Conservation (phyloP, 2,329 filamentous ascomycete species). For the Epichloe bromicola region DNA sequence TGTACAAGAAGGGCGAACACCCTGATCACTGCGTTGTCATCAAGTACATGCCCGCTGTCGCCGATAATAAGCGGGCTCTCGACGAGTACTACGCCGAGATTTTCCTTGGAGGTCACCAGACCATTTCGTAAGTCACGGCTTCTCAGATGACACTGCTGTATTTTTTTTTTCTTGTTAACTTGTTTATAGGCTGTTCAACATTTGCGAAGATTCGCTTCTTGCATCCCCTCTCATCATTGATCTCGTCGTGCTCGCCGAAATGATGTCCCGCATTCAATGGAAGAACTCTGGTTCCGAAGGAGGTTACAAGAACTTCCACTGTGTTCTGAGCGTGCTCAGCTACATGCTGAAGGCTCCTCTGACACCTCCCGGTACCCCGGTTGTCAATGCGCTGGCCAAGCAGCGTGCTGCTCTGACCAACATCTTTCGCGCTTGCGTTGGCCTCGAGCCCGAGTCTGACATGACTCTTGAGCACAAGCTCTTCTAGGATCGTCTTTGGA, state of each 20-base stretch:
- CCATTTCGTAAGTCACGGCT: conserved; percentile 55
- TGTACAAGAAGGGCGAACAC: conserved; percentile 87
- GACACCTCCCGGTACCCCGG: conserved; percentile 86
- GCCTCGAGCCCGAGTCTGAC: conserved; percentile 91
- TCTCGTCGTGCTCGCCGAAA: conserved; percentile 80
- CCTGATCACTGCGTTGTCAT: conserved; percentile 98
- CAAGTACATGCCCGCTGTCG: conserved; percentile 99
- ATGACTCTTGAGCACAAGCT: conserved; percentile 99
- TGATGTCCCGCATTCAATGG: conserved; percentile 98
- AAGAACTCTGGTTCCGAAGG: conserved; percentile 45
- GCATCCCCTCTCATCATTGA: conserved; percentile 97
- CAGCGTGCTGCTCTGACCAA: conserved; percentile 90
- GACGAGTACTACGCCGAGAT: conserved; percentile 99
- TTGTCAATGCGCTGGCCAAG: conserved; percentile 91
- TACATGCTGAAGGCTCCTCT: conserved; percentile 98
- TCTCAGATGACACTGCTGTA: not conserved
- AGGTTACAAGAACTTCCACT: conserved; percentile 93
- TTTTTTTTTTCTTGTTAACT: conserved; percentile 8
- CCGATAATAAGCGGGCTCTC: conserved; percentile 96
- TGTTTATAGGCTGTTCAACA: conserved; percentile 76
- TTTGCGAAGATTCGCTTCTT: conserved; percentile 95
- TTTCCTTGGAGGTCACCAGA: conserved; percentile 97
- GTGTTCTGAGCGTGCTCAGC: conserved; percentile 89
- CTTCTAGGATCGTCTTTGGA: conserved; percentile 39
- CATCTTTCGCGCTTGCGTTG: conserved; percentile 96